Evolutionary conservation across 208 protist species (phyloP).

Genomic region (Hexamita inflata): DNA sequence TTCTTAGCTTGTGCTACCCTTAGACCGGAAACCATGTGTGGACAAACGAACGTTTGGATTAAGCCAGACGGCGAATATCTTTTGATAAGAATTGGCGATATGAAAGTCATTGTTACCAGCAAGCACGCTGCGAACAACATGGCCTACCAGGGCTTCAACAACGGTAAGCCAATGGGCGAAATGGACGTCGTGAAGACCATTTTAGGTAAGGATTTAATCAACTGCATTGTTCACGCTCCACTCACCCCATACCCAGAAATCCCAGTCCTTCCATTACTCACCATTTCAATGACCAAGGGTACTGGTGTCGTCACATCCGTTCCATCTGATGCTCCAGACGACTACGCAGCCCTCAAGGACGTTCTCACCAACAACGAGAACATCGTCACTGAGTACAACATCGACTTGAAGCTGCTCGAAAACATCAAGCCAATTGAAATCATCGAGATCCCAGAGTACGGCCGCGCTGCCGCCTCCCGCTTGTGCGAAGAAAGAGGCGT

Average conservation of each 20-base stretch:
- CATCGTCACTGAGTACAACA: slow-evolving; percentile 50
- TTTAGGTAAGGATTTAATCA: slow-evolving; percentile 72
- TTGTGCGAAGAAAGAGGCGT: slow-evolving; percentile 84
- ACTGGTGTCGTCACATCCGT: slow-evolving; percentile 93
- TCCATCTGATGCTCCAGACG: slow-evolving; percentile 85
- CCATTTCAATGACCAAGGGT: slow-evolving; percentile 74
- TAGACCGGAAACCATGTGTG: slow-evolving; percentile 94
- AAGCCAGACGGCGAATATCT: slow-evolving; percentile 79
- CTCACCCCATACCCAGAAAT: slow-evolving; percentile 50
- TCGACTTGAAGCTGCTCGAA: slow-evolving; percentile 33
- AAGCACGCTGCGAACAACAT: slow-evolving; percentile 46
- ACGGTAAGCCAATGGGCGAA: slow-evolving; percentile 37
- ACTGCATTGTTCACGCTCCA: slow-evolving; percentile 56
- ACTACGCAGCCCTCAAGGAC: slow-evolving; percentile 77
- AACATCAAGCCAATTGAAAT: slow-evolving; percentile 76
- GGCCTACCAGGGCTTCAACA: slow-evolving; percentile 66
- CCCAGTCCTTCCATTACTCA: slow-evolving; percentile 89
- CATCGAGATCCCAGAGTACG: slow-evolving; percentile 75
- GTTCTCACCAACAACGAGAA: slow-evolving; percentile 24
- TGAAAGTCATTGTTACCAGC: slow-evolving; percentile 72
- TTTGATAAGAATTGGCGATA: too few species aligned
- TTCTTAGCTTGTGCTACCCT: slow-evolving; percentile 88
- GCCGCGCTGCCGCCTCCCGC: slow-evolving; percentile 57
- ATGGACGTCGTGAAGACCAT: slow-evolving; percentile 62
- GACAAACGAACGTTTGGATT: slow-evolving; percentile 98